phyloP scores from a whole-genome alignment of 2,329 filamentous ascomycete genomes.

The Taxawa tesnikishii region DNA sequence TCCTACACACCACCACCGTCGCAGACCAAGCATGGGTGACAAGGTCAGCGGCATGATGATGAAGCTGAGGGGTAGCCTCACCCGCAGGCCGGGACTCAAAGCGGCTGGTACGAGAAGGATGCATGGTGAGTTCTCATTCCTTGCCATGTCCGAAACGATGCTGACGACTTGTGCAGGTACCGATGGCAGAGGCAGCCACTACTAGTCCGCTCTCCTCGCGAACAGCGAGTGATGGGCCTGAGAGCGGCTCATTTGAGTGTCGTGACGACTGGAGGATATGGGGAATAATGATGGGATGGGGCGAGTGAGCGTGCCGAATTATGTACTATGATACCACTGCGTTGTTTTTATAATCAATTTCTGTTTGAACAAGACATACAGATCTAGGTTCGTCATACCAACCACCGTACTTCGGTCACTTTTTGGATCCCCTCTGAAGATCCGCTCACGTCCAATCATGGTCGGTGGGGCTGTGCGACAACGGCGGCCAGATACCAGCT shows the following conservation, averaged over 20 bases:
- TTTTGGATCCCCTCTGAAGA: too few species aligned
- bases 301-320: slow-evolving; percentile 1
- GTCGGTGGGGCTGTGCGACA: too few species aligned
- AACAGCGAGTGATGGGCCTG: background rate
- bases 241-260: too few species aligned
- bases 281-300: slow-evolving; percentile 3
- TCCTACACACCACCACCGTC: too few species aligned
- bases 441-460: too few species aligned
- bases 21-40: slow-evolving; percentile 58
- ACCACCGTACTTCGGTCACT: too few species aligned
- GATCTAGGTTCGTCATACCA: too few species aligned
- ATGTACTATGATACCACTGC: too few species aligned
- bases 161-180: slow-evolving; percentile 13
- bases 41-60: slow-evolving; percentile 67
- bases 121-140: slow-evolving; percentile 8
- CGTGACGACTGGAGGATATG: slow-evolving; percentile 1
- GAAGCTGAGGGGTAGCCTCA: slow-evolving; percentile 60
- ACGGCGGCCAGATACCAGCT: too few species aligned
- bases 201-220: slow-evolving; percentile 4
- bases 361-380: too few species aligned
- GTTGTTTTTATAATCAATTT: too few species aligned
- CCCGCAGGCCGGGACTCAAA: slow-evolving; percentile 58
- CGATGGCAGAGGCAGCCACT: slow-evolving; percentile 17
- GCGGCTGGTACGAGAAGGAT: slow-evolving; percentile 22
- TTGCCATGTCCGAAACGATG: too few species aligned